A percentile compares a stretch with the other conserved stretches of the same genome.
Conservation (phyloP, 345 rosid species). For the Populus davidiana region DNA sequence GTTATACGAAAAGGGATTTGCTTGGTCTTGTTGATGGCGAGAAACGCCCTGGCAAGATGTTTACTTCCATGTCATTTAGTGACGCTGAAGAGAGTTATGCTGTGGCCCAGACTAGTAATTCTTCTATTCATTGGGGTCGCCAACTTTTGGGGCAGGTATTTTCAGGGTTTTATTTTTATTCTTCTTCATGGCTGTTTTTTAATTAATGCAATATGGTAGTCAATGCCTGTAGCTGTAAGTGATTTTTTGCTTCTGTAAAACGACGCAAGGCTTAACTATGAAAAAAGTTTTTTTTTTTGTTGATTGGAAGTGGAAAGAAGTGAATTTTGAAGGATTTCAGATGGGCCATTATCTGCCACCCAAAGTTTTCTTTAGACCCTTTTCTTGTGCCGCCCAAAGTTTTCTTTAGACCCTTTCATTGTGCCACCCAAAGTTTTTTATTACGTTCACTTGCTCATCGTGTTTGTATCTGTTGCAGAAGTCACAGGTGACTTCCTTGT, state of each 20-base stretch:
- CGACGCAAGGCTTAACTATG: neutral
- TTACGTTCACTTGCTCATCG: neutral
- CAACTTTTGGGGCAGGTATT: constrained; percentile 68
- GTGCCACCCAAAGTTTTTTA: too few relatives aligned
- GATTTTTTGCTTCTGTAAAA: neutral
- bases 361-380: too few relatives aligned
- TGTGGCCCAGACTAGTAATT: constrained; percentile 46
- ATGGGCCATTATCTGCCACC: neutral
- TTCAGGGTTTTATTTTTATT: neutral
- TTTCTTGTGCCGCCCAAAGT: too few relatives aligned
- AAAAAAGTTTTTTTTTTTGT: neutral
- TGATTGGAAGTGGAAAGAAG: neutral
- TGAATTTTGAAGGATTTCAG: too few relatives aligned
- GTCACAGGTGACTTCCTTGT: constrained; percentile 88
- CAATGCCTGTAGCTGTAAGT: neutral
- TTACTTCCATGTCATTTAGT: constrained; percentile 78
- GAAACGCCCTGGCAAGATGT: constrained; percentile 88
- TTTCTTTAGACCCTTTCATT: too few relatives aligned
- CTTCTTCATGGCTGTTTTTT: neutral
- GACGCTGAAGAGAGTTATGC: constrained; percentile 46
- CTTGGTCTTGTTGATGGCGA: constrained; percentile 57
- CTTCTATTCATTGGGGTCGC: constrained; percentile 68
- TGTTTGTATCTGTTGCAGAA: constrained; percentile 40
- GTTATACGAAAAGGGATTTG: constrained; percentile 53
- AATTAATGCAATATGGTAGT: neutral